phyloP scores from a whole-genome alignment of 805 yeast species.

The Wickerhamomyces subpelliculosus region DNA sequence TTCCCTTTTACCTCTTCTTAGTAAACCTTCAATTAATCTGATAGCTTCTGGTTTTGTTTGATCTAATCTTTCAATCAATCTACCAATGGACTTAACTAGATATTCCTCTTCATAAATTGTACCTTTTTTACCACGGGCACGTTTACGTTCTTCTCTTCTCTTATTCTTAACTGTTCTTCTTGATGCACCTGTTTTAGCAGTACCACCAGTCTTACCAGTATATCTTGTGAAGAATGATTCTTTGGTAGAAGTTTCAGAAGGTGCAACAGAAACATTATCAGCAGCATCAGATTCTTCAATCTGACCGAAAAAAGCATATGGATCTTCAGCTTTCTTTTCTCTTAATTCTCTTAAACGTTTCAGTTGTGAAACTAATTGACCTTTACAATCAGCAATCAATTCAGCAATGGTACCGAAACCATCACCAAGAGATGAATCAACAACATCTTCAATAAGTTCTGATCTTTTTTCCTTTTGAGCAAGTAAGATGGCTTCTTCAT shows the following conservation, averaged over 20 bases:
- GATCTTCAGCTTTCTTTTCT: slow-evolving; percentile 75
- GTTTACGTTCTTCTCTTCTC: slow-evolving; percentile 91
- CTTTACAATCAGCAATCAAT: slow-evolving; percentile 85
- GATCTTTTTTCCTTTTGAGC: slow-evolving; percentile 36
- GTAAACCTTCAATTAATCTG: slow-evolving; percentile 64
- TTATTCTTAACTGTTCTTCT: slow-evolving; percentile 87
- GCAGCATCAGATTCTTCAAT: slow-evolving; percentile 61
- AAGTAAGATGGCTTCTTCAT: slow-evolving; percentile 68
- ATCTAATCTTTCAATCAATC: slow-evolving; percentile 76
- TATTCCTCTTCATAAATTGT: slow-evolving; percentile 97
- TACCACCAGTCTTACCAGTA: slow-evolving; percentile 93
- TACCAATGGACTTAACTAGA: slow-evolving; percentile 77
- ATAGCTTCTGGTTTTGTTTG: slow-evolving; percentile 71
- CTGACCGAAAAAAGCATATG: slow-evolving; percentile 75
- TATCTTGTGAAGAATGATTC: slow-evolving; percentile 93
- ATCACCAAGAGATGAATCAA: slow-evolving; percentile 75
- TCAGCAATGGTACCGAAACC: slow-evolving; percentile 87
- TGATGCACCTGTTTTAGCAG: slow-evolving; percentile 95
- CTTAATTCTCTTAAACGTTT: slow-evolving; percentile 80
- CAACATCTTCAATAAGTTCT: slow-evolving; percentile 46
- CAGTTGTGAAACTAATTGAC: slow-evolving; percentile 79
- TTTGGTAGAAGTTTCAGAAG: slow-evolving; percentile 86
- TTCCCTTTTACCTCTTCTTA: slow-evolving; percentile 64
- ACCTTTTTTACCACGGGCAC: slow-evolving; percentile 96
- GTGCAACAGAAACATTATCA: slow-evolving; percentile 91